phyloP scores from a whole-genome alignment of 768 basidiomycete genomes.

The Cyclocybe cylindracea region DNA sequence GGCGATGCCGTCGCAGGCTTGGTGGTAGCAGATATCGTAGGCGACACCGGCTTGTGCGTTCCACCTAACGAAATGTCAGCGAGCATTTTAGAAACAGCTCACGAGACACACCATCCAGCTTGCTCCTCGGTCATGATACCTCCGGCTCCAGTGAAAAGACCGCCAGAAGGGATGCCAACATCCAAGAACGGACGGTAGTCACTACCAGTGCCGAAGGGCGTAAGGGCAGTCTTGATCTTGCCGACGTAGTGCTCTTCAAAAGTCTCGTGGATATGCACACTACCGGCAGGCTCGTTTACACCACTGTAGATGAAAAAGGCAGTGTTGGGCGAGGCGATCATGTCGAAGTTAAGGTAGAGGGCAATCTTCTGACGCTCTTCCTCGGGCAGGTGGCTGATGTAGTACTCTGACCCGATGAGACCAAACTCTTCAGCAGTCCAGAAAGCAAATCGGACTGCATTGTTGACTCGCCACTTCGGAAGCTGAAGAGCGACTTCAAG shows the following conservation, averaged over 20 bases:
- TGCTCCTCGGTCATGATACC: slow-evolving; percentile 27
- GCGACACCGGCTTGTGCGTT: slow-evolving; percentile 27
- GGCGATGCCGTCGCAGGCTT: slow-evolving; percentile 26
- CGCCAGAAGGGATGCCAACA: slow-evolving; percentile 30
- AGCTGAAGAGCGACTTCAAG: slow-evolving; percentile 30
- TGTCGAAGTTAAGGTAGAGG: slow-evolving; percentile 37
- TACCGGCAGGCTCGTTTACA: slow-evolving; percentile 29
- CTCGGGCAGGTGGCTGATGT: slow-evolving; percentile 25
- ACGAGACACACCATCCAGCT: slow-evolving; percentile 17
- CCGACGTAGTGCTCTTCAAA: slow-evolving; percentile 27
- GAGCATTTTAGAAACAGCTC: not conserved
- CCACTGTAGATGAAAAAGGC: slow-evolving; percentile 30
- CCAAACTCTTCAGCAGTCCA: slow-evolving; percentile 35
- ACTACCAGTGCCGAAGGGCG: slow-evolving; percentile 26
- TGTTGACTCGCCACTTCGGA: slow-evolving; percentile 26
- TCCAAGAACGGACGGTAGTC: slow-evolving; percentile 34
- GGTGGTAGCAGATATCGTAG: slow-evolving; percentile 31
- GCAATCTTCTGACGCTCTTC: slow-evolving; percentile 27
- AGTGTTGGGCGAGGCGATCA: slow-evolving; percentile 34
- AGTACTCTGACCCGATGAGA: slow-evolving; percentile 30
- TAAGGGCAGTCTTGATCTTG: slow-evolving; percentile 20
- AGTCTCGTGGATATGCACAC: slow-evolving; percentile 28
- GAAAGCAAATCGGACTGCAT: slow-evolving; percentile 32
- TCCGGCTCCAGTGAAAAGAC: slow-evolving; percentile 30
- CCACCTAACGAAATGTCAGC: slow-evolving; percentile 19